phyloP scores from a whole-genome alignment of 1,284 basidiomycete species.

The Quambalaria eucalypti region DNA sequence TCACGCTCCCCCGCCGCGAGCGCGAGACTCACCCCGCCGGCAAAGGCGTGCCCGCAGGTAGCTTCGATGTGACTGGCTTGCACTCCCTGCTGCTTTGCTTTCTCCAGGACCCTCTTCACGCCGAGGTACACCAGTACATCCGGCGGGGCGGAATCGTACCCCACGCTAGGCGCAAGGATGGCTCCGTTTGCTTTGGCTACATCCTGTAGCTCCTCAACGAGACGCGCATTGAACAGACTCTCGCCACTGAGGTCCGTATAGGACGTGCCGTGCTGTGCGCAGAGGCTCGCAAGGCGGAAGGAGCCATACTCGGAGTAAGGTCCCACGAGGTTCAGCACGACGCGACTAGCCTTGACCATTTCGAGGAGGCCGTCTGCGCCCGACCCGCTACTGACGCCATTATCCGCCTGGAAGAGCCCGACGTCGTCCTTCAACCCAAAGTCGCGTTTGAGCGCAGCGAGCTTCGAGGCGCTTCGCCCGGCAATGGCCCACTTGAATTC shows the following conservation, averaged over 20 bases:
- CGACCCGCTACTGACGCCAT: neutral
- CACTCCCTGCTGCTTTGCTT: constrained; percentile 1
- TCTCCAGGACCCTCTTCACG: neutral
- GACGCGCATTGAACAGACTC: constrained; percentile 1
- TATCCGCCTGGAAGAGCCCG: constrained; percentile 2
- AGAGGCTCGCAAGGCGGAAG: constrained; percentile 1
- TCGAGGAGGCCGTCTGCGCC: neutral
- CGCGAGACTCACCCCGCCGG: neutral
- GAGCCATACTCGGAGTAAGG: constrained; percentile 3
- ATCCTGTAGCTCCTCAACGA: neutral
- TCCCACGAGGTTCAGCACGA: constrained; percentile 6
- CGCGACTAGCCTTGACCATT: constrained; percentile 1
- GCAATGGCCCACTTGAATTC: constrained; percentile 6
- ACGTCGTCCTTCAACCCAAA: neutral
- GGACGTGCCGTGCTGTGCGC: constrained; percentile 1
- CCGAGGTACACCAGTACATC: constrained; percentile 3
- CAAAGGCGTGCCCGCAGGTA: neutral
- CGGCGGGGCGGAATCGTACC: constrained; percentile 1
- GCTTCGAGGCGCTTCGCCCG: neutral
- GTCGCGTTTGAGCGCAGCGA: constrained; percentile 1
- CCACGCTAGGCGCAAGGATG: constrained; percentile 3
- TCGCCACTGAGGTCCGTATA: constrained; percentile 8
- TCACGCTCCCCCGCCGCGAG: neutral
- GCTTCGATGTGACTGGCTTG: neutral
- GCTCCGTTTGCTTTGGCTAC: constrained; percentile 2